Evolutionary conservation across 345 rosid species (phyloP), one percentile per base, ranked within the genome.

Genomic region (Lepidium didymum): DNA sequence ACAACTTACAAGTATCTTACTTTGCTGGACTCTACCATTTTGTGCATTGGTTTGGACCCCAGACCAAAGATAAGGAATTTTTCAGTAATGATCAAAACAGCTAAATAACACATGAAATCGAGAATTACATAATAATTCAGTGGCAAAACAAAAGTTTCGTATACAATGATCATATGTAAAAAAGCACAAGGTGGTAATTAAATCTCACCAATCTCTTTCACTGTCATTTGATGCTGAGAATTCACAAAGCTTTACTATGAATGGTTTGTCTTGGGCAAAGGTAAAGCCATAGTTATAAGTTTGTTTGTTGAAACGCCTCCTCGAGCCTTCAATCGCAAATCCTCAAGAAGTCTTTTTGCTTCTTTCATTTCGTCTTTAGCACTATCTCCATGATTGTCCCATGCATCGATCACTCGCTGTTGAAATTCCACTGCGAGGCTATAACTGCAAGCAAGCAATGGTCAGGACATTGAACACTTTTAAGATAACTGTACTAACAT

Each of bases 391-490:
- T 88, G 97, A 76, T 86, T 78, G 43, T 87, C 89, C 99, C 91
- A 91, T 61, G 88, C 91, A 75, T 83, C 83, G 34, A 91, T 63
- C 29, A 68, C 99, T 67, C 53, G 80, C 78, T 81, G 89, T 80
- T 93, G 98, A 78, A 90, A 90, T 60, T 87, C 92, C 38, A 90
- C 81, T 8, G 97, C 96, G 8, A 88, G 83, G 19, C 75, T 56
- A 74, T 86, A 86, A 82, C 97, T 93, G 86, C 83, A 77, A 74
- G 45, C 56, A 74, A 49, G 15, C 52, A 76, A 67, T 31, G 41
- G 1, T 43, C 56, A 51, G 7, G 55, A 43, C 34, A 59, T 16
- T 40, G 16, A 44, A 60, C 63, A 47, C 59, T 46, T 33, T 53
- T 5, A 14, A 11, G 13, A 55, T 14, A 66, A 42, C 21, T 2